Evolutionary conservation across 2,329 filamentous ascomycete genomes (phyloP).

Genomic region (Apiospora malaysiana): DNA sequence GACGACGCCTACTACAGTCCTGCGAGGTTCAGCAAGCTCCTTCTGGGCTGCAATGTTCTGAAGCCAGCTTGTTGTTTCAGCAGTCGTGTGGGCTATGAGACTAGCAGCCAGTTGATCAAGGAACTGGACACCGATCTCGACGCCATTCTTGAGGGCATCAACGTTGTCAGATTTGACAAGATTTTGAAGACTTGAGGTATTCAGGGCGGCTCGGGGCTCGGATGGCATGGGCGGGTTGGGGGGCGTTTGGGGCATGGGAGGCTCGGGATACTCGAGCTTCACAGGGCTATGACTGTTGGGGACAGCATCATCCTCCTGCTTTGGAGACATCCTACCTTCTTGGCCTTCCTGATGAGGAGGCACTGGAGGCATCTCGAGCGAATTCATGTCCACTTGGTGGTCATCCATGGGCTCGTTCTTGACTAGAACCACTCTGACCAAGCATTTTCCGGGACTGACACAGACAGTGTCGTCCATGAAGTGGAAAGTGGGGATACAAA

Average conservation of each 20-base stretch:
- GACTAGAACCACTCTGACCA: background rate
- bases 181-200: background rate
- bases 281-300: background rate
- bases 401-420: constrained; percentile 4
- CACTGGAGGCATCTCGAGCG: background rate
- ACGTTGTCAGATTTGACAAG: background rate
- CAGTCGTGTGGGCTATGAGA: background rate
- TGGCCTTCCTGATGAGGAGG: background rate
- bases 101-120: background rate
- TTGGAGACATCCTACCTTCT: background rate
- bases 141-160: background rate
- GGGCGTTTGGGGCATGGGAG: background rate
- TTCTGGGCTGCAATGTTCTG: background rate
- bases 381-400: background rate
- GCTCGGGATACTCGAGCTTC: background rate
- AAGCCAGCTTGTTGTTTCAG: constrained; percentile 5
- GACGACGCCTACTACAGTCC: constrained; percentile 29
- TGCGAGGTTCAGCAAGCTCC: constrained; percentile 5
- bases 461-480: background rate
- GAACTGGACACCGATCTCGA: background rate
- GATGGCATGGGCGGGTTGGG: background rate
- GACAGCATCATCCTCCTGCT: background rate
- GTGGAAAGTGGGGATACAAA: background rate
- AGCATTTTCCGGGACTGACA: background rate
- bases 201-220: background rate